These are phyloP conservation scores for Tetracladium marchalianum DNA, from an alignment of 495 filamentous ascomycete genomes.

Conservation along the genomic window DNA sequence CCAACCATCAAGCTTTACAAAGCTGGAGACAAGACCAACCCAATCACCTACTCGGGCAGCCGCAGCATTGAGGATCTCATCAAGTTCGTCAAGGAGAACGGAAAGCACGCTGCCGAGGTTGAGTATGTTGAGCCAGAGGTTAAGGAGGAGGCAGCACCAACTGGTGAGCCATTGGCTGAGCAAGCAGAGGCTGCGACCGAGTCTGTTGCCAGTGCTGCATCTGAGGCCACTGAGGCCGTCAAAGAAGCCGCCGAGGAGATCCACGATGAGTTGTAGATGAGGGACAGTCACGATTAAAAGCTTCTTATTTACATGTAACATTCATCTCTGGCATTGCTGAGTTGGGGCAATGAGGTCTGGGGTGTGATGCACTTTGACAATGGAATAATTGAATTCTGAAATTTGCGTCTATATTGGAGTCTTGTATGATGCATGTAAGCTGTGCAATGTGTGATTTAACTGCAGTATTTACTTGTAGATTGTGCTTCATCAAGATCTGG, in stretches of 20 bases:
- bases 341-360: constrained; percentile 6
- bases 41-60: constrained; percentile 78
- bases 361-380: constrained; percentile 3
- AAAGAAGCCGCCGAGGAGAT: constrained; percentile 34
- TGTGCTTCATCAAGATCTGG: no score
- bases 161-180: constrained; percentile 41
- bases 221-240: constrained; percentile 23
- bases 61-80: constrained; percentile 92
- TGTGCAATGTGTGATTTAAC: no score
- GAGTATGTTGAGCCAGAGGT: constrained; percentile 37
- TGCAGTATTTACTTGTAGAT: no score
- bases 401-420: no score
- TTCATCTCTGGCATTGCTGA: constrained; percentile 6
- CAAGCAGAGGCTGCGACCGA: constrained; percentile 43
- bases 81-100: constrained; percentile 89
- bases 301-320: constrained; percentile 17
- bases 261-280: constrained; percentile 59
- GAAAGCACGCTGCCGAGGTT: constrained; percentile 71
- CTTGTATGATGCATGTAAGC: no score
- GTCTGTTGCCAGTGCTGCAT: constrained; percentile 26
- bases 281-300: background rate
- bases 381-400: background rate
- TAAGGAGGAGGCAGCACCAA: constrained; percentile 35
- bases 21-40: constrained; percentile 75
- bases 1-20: constrained; percentile 98